Percentiles rank a stretch among this genome's conserved stretches.
These are phyloP conservation scores for Pseudocercospora vitis DNA, from an alignment of 2,329 filamentous ascomycete genomes.

Conservation along the genomic window DNA sequence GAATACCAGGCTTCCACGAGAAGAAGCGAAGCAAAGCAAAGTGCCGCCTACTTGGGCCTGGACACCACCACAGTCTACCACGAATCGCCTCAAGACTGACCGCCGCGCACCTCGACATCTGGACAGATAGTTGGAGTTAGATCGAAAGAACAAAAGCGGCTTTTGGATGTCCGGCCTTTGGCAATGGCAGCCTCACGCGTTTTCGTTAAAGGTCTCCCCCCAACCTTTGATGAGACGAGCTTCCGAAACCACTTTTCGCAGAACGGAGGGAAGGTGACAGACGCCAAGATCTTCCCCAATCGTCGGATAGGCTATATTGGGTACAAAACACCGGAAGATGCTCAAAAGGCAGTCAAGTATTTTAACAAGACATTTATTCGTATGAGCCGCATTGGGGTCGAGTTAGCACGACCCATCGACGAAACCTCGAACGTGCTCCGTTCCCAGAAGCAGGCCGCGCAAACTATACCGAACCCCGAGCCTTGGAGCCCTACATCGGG, in stretches of 20 bases:
- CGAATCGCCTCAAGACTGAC: too few species aligned
- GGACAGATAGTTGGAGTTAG: too few species aligned
- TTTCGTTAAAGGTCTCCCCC: constrained; percentile 73
- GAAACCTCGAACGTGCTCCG: constrained; percentile 7
- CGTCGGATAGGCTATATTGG: constrained; percentile 94
- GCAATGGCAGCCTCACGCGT: constrained; percentile 79
- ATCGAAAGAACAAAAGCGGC: too few species aligned
- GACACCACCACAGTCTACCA: too few species aligned
- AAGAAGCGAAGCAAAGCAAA: not conserved
- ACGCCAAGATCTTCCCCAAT: constrained; percentile 86
- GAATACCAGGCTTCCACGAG: too few species aligned
- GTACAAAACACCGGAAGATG: constrained; percentile 80
- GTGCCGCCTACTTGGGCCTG: too few species aligned
- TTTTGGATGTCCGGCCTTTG: too few species aligned
- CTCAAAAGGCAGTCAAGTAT: constrained; percentile 81
- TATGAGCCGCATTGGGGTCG: constrained; percentile 90
- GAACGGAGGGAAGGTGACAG: constrained; percentile 74
- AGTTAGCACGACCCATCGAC: constrained; percentile 75
- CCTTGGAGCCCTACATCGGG: constrained; percentile 16
- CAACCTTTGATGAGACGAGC: constrained; percentile 78
- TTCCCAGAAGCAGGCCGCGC: constrained; percentile 18
- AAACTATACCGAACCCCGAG: constrained; percentile 24
- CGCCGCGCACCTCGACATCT: too few species aligned
- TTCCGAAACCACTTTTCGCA: constrained; percentile 83
- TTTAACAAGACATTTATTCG: constrained; percentile 95